These are phyloP conservation scores for Nothophaeocryptopus gaeumannii DNA, from an alignment of 2,329 filamentous ascomycete species.

Conservation along the genomic window DNA sequence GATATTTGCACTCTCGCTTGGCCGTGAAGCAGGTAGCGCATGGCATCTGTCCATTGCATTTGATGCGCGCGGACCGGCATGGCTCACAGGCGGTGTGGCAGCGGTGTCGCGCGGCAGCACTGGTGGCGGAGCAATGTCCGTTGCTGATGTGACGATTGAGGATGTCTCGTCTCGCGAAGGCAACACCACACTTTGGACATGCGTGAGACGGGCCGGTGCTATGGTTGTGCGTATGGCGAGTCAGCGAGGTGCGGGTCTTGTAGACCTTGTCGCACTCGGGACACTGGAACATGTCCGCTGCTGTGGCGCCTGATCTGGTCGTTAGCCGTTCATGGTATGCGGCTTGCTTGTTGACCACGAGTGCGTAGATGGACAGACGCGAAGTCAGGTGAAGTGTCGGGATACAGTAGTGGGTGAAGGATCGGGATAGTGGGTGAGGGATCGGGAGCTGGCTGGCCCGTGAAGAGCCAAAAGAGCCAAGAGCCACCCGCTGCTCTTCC, in stretches of 20 bases:
- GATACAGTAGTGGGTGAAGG: too few relatives aligned
- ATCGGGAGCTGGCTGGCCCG: too few relatives aligned
- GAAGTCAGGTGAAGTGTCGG: too few relatives aligned
- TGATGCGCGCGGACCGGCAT: slow-evolving; percentile 17
- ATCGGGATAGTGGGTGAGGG: too few relatives aligned
- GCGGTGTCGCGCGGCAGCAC: slow-evolving; percentile 7
- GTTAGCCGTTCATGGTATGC: too few relatives aligned
- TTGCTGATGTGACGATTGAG: slow-evolving; percentile 17
- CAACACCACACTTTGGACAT: slow-evolving; percentile 16
- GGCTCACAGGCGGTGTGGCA: slow-evolving; percentile 20
- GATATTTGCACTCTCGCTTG: slow-evolving; percentile 15
- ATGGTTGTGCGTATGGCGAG: slow-evolving; percentile 20
- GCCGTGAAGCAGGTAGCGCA: slow-evolving; percentile 14
- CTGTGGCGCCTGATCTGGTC: too few relatives aligned
- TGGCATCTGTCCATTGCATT: slow-evolving; percentile 18
- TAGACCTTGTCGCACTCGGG: slow-evolving; percentile 18
- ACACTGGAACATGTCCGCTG: slow-evolving; percentile 14
- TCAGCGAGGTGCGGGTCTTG: slow-evolving; percentile 19
- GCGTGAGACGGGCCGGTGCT: slow-evolving; percentile 8
- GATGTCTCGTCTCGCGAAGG: slow-evolving; percentile 18
- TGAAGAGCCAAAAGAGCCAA: too few relatives aligned
- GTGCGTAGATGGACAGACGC: too few relatives aligned
- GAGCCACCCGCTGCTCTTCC: too few relatives aligned
- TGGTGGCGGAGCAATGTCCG: slow-evolving; percentile 10
- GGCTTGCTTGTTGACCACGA: too few relatives aligned